Evolutionary conservation across 176 grass and related monocot genomes (phyloP).

Genomic region (Eleusine indica): DNA sequence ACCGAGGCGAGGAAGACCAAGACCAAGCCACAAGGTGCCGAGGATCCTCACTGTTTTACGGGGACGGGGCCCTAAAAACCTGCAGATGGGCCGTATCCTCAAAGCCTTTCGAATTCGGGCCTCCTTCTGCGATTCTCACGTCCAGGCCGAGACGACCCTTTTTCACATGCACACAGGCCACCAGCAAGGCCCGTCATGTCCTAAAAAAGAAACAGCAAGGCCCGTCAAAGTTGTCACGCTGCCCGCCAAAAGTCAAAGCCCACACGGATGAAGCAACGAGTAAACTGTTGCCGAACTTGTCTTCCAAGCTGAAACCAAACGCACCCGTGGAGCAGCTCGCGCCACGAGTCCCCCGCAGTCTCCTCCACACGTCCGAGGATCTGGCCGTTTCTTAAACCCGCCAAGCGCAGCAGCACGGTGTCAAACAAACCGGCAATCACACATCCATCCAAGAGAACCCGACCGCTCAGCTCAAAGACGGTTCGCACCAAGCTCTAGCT

Average conservation of each 20-base stretch:
- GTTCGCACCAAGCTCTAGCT: not conserved
- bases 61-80: not conserved
- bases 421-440: not conserved
- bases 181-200: not conserved
- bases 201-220: not conserved
- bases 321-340: slow-evolving; percentile 56
- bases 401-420: not conserved
- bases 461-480: slow-evolving; percentile 10
- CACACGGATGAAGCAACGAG: not conserved
- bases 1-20: not conserved
- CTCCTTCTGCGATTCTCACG: not conserved
- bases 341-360: slow-evolving; percentile 35
- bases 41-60: not conserved
- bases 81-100: not conserved
- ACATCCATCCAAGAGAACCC: not conserved
- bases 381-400: slow-evolving; percentile 38
- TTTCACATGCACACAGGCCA: not conserved
- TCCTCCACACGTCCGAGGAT: slow-evolving; percentile 51
- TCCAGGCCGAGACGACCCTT: not conserved
- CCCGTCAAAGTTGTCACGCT: not conserved
- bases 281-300: slow-evolving; percentile 10
- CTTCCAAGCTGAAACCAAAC: slow-evolving; percentile 19
- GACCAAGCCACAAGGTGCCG: not conserved
- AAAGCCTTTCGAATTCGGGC: not conserved
- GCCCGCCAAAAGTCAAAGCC: not conserved